Evolutionary conservation across 495 filamentous ascomycete genomes (phyloP).

Genomic region (Antarctomyces pellizariae): DNA sequence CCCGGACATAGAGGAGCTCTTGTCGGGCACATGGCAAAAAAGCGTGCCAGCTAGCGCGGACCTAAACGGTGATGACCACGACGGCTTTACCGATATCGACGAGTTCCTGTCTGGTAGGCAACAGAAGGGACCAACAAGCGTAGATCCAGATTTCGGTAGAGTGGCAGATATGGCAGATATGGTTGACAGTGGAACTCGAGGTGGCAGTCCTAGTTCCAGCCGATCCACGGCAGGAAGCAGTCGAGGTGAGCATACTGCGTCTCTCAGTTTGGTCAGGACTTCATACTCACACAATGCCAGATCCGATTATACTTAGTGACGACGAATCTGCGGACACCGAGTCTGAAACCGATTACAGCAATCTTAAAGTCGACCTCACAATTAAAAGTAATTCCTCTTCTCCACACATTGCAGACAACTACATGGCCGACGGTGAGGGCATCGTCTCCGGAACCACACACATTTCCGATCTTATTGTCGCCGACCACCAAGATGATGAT

Average conservation of each 20-base stretch:
- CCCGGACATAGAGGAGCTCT: slow-evolving; percentile 1
- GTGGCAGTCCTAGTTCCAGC: slow-evolving; percentile 4
- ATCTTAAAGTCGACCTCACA: slow-evolving; percentile 2
- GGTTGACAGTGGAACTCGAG: too few relatives aligned
- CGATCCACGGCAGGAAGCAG: slow-evolving; percentile 6
- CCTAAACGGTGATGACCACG: slow-evolving; percentile 2
- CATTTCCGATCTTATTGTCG: slow-evolving; percentile 1
- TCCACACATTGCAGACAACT: slow-evolving; percentile 2
- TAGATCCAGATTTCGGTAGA: background rate
- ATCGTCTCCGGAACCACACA: slow-evolving; percentile 2
- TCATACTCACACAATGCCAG: slow-evolving; percentile 4
- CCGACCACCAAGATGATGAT: slow-evolving; percentile 1
- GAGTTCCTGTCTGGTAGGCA: slow-evolving; percentile 1
- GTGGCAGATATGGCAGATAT: background rate
- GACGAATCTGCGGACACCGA: slow-evolving; percentile 5
- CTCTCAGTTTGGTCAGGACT: slow-evolving; percentile 6
- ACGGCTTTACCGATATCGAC: slow-evolving; percentile 3
- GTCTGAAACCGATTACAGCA: slow-evolving; percentile 3
- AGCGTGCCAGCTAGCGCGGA: slow-evolving; percentile 1
- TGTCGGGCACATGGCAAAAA: slow-evolving; percentile 2
- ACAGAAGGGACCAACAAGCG: background rate
- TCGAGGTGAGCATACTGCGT: slow-evolving; percentile 4
- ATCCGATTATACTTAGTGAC: slow-evolving; percentile 7
- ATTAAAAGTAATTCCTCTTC: slow-evolving; percentile 2
- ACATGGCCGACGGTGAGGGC: slow-evolving; percentile 1